These are phyloP conservation scores for Clausena lansium DNA, from an alignment of 345 rosid genomes.

Conservation along the genomic window DNA sequence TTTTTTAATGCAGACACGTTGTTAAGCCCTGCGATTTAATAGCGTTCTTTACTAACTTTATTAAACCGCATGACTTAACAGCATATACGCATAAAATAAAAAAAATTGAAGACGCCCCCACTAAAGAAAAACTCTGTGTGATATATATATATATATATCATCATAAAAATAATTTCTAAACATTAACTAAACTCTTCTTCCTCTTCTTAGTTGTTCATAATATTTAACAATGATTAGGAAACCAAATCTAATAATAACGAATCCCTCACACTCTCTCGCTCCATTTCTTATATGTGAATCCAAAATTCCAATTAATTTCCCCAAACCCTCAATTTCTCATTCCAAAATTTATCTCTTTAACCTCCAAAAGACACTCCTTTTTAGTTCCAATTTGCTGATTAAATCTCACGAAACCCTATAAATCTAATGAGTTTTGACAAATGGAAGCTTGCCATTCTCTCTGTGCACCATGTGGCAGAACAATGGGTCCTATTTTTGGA, in stretches of 20 bases:
- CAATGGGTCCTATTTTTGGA: no score
- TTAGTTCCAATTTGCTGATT: constrained; percentile 31
- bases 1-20: no score
- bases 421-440: constrained; percentile 6
- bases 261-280: constrained; percentile 23
- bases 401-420: constrained; percentile 21
- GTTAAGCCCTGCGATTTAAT: no score
- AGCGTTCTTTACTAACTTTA: no score
- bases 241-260: constrained; percentile 26
- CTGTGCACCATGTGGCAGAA: no score
- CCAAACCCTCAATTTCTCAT: background rate
- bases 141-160: no score
- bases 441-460: no score
- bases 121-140: no score
- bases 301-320: constrained; percentile 21
- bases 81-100: no score
- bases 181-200: background rate
- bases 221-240: constrained; percentile 26
- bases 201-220: background rate
- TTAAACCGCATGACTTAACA: no score
- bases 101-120: no score
- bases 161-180: no score
- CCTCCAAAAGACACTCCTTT: constrained; percentile 24
- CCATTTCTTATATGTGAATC: constrained; percentile 13
- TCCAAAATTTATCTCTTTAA: background rate